Conservation (phyloP, 192 early-diverging fungal species). For the Funneliformis geosporum region DNA sequence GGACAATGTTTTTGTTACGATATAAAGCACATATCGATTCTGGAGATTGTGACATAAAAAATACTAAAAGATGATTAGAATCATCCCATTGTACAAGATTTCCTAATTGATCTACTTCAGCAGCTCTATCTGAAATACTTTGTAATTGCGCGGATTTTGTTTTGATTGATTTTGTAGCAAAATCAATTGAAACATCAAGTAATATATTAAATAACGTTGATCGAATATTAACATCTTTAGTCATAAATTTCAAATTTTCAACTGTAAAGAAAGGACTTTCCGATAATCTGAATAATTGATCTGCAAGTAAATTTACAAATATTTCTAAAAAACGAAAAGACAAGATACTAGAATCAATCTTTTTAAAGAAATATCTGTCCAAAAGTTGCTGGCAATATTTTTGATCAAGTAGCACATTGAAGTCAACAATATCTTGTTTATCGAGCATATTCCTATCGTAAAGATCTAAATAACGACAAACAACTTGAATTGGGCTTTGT, state of each 20-base stretch:
- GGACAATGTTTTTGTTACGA: constrained; percentile 14
- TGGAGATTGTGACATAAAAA: constrained; percentile 26
- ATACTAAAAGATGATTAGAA: constrained; percentile 33
- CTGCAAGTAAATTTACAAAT: constrained; percentile 25
- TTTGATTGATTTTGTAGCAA: constrained; percentile 19
- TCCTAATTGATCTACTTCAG: background rate
- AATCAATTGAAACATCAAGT: constrained; percentile 22
- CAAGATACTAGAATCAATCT: background rate
- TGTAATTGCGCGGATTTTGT: constrained; percentile 12
- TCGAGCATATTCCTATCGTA: background rate
- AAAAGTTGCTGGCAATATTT: background rate
- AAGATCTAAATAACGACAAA: constrained; percentile 24
- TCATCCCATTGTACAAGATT: constrained; percentile 29
- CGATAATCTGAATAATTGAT: constrained; percentile 32
- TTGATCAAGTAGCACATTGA: background rate
- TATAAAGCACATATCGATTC: constrained; percentile 23
- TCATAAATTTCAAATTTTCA: constrained; percentile 29
- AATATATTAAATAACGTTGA: constrained; percentile 21
- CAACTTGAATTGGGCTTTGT: constrained; percentile 31
- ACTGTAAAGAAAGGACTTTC: constrained; percentile 27
- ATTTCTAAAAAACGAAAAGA: constrained; percentile 33
- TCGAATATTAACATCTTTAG: constrained; percentile 1
- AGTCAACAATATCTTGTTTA: constrained; percentile 14
- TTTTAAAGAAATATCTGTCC: constrained; percentile 25
- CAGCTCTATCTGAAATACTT: background rate